phyloP scores from a whole-genome alignment of 1,284 basidiomycete genomes.

The Cryptococcus sp. region DNA sequence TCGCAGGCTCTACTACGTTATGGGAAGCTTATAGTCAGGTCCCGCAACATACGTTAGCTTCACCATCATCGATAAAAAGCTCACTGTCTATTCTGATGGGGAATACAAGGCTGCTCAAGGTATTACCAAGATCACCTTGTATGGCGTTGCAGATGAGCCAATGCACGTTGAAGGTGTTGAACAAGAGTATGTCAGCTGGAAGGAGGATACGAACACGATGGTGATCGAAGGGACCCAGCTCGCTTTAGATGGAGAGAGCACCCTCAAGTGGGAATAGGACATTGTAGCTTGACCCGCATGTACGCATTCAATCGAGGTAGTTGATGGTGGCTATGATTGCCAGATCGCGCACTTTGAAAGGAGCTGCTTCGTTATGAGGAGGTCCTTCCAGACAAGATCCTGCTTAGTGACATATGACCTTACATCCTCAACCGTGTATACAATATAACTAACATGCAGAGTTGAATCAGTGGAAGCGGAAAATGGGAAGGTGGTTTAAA shows the following conservation, averaged over 20 bases:
- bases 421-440: no score
- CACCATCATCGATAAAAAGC: not conserved
- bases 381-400: no score
- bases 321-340: no score
- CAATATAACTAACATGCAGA: no score
- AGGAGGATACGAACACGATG: not conserved
- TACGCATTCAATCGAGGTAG: no score
- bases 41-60: not conserved
- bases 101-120: not conserved
- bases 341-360: no score
- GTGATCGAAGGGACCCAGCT: not conserved
- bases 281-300: no score
- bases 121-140: not conserved
- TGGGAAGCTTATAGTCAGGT: not conserved
- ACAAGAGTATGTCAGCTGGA: not conserved
- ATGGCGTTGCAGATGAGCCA: not conserved
- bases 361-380: no score
- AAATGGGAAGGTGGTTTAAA: no score
- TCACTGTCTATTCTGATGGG: not conserved
- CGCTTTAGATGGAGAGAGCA: not conserved
- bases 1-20: not conserved
- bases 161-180: not conserved
- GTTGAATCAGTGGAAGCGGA: no score
- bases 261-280: not conserved
- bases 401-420: no score